Conservation (phyloP, 148 eudicot genomes). For the Cornus suecica region DNA sequence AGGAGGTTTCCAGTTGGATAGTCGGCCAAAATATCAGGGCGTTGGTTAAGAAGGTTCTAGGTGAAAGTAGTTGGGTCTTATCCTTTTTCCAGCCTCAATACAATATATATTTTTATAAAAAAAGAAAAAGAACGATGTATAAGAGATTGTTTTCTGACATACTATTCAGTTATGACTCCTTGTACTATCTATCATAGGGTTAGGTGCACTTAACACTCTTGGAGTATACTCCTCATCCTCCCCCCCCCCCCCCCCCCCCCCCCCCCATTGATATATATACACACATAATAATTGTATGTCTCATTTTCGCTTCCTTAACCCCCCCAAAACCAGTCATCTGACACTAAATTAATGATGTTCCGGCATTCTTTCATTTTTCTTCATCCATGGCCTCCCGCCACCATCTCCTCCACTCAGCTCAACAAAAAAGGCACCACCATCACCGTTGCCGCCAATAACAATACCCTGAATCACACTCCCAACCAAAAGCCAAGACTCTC, state of each 20-base stretch:
- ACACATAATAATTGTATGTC: no score
- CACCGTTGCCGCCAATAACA: background rate
- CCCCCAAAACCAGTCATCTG: no score
- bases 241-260: no score
- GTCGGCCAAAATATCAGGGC: background rate
- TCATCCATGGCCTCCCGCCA: background rate
- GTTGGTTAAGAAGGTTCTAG: background rate
- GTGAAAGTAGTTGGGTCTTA: background rate
- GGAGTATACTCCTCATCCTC: no score
- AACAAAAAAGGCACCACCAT: conserved; percentile 25
- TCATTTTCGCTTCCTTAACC: no score
- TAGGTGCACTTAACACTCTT: no score
- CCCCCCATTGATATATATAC: no score
- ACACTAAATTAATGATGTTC: no score
- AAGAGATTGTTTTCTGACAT: background rate
- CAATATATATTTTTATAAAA: no score
- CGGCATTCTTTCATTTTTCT: background rate
- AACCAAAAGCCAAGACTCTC: conserved; percentile 17
- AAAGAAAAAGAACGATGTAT: background rate
- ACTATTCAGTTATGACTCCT: background rate
- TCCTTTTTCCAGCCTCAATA: background rate
- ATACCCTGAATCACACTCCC: conserved; percentile 21
- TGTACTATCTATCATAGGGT: no score
- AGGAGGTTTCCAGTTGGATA: background rate
- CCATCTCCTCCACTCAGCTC: background rate